phyloP scores from a whole-genome alignment of 176 grass and related monocot species.

The Melocanna baccifera region DNA sequence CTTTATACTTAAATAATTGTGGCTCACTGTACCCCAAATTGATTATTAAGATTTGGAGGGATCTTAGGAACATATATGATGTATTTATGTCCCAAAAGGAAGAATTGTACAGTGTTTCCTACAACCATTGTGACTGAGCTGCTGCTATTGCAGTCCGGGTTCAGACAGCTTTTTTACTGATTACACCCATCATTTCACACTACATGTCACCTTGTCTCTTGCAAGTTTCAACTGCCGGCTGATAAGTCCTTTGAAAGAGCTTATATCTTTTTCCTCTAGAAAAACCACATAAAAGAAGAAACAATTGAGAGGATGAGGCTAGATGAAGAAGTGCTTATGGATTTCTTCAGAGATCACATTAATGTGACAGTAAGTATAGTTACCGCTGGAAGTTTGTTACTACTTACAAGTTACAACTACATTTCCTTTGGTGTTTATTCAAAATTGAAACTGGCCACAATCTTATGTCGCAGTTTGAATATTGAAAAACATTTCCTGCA shows the following conservation, averaged over 20 bases:
- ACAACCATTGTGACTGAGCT: slow-evolving; percentile 9
- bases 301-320: slow-evolving; percentile 92
- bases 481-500: not conserved
- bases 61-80: slow-evolving; percentile 8
- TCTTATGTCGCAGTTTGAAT: slow-evolving; percentile 18
- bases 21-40: not conserved
- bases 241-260: not conserved
- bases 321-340: slow-evolving; percentile 96
- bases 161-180: slow-evolving; percentile 18
- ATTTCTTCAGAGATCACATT: slow-evolving; percentile 92
- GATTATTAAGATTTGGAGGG: not conserved
- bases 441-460: not conserved
- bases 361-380: slow-evolving; percentile 84
- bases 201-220: not conserved
- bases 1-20: not conserved
- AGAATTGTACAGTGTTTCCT: not conserved
- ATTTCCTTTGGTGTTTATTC: not conserved
- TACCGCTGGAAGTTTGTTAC: slow-evolving; percentile 22
- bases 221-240: not conserved
- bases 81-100: slow-evolving; percentile 9
- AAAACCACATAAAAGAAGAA: slow-evolving; percentile 77
- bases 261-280: slow-evolving; percentile 47
- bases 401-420: slow-evolving; percentile 9
- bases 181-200: slow-evolving; percentile 6
- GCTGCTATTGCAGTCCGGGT: not conserved